phyloP scores from a whole-genome alignment of 1,284 basidiomycete genomes.

The Ceratobasidium sp. region DNA sequence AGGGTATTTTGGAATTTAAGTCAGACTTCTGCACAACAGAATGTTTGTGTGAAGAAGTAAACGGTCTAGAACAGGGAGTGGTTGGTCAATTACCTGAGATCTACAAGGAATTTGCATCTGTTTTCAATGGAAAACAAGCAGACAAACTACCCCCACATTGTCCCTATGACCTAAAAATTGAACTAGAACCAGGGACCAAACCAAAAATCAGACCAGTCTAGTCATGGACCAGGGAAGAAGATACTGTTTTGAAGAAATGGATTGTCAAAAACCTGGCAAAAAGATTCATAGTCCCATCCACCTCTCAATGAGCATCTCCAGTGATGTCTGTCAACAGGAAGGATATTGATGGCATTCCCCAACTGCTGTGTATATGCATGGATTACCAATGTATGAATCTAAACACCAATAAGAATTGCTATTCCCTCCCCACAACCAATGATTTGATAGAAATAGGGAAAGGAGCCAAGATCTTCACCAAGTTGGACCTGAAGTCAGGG shows the following conservation, averaged over 20 bases:
- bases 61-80: too few species aligned
- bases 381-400: constrained; percentile 56
- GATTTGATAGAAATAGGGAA: constrained; percentile 46
- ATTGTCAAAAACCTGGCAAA: constrained; percentile 14
- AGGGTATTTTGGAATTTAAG: too few species aligned
- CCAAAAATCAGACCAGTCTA: too few species aligned
- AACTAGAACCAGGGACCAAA: too few species aligned
- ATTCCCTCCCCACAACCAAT: constrained; percentile 43
- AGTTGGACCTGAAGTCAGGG: constrained; percentile 46
- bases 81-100: too few species aligned
- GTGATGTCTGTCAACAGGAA: constrained; percentile 40
- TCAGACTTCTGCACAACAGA: too few species aligned
- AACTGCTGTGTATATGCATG: too few species aligned
- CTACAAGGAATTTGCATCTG: too few species aligned
- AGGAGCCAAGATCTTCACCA: constrained; percentile 45
- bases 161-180: too few species aligned
- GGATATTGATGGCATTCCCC: constrained; percentile 53
- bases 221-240: background rate
- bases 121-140: too few species aligned
- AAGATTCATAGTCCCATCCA: constrained; percentile 15
- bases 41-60: too few species aligned
- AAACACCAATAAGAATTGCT: constrained; percentile 44
- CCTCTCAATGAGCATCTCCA: background rate
- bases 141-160: too few species aligned
- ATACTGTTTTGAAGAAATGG: background rate